These are phyloP conservation scores for Tricholoma sp. DNA, from an alignment of 768 basidiomycete species.

Conservation along the genomic window DNA sequence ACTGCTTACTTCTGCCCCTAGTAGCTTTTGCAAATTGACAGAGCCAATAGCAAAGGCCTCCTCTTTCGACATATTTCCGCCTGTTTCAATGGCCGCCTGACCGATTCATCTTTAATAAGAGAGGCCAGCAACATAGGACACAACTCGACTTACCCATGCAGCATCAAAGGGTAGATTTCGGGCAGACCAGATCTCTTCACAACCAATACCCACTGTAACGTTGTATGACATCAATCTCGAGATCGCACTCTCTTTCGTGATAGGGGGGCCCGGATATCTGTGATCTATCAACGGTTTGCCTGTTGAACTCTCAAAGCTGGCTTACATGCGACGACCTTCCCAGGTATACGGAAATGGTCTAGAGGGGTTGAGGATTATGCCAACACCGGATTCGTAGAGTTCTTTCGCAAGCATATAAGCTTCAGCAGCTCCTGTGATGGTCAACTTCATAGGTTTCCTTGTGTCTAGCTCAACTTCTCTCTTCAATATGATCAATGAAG, in stretches of 20 bases:
- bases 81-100: conserved; percentile 41
- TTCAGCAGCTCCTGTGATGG: conserved; percentile 63
- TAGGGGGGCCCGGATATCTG: conserved; percentile 69
- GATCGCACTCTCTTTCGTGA: conserved; percentile 52
- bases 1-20: conserved; percentile 29
- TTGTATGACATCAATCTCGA: conserved; percentile 58
- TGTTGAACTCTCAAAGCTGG: not conserved
- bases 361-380: conserved; percentile 46
- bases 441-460: conserved; percentile 43
- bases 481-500: conserved; percentile 67
- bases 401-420: conserved; percentile 68
- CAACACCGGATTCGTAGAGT: conserved; percentile 44
- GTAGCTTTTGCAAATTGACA: conserved; percentile 36
- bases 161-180: conserved; percentile 77
- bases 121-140: not conserved
- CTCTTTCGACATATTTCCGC: conserved; percentile 33
- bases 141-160: conserved; percentile 59
- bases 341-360: conserved; percentile 70
- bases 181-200: conserved; percentile 61
- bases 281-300: conserved; percentile 1
- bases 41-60: conserved; percentile 44
- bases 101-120: not conserved
- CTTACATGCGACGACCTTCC: conserved; percentile 67
- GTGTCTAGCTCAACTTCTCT: conserved; percentile 49
- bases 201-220: conserved; percentile 69